A percentile compares a stretch with the other conserved stretches of the same genome.
These are phyloP conservation scores for Xerocomus nothofagi DNA, from an alignment of 1,284 basidiomycete species.

Conservation along the genomic window DNA sequence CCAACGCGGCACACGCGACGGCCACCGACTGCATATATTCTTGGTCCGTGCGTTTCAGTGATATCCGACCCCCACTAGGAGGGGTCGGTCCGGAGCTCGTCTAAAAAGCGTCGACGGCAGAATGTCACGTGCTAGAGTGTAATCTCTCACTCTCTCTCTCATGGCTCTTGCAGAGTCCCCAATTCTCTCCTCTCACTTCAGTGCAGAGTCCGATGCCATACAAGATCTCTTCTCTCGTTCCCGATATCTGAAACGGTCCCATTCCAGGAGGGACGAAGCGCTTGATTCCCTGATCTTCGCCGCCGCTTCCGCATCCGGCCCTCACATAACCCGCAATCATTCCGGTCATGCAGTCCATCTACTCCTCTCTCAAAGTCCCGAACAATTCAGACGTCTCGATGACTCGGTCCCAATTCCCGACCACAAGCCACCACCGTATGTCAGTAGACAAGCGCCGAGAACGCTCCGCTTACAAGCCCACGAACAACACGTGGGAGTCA, in stretches of 20 bases:
- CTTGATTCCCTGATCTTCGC: slow-evolving; percentile 75
- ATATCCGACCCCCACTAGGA: no score
- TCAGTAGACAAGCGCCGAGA: slow-evolving; percentile 71
- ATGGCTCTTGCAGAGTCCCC: slow-evolving; percentile 37
- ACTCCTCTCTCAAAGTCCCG: slow-evolving; percentile 61
- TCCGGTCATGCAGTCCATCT: slow-evolving; percentile 43
- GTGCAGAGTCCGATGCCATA: slow-evolving; percentile 39
- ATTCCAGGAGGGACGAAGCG: slow-evolving; percentile 57
- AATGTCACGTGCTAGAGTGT: slow-evolving; percentile 14
- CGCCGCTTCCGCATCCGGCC: slow-evolving; percentile 66
- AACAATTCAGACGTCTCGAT: slow-evolving; percentile 43
- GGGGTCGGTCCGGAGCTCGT: no score
- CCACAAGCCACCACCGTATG: slow-evolving; percentile 53
- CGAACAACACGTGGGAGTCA: slow-evolving; percentile 8
- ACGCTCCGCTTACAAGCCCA: slow-evolving; percentile 48
- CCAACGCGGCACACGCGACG: neutral
- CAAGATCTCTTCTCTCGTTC: slow-evolving; percentile 45
- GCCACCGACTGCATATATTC: no score
- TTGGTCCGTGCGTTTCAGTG: no score
- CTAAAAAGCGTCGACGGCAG: no score
- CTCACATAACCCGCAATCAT: slow-evolving; percentile 75
- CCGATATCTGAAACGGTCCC: slow-evolving; percentile 40
- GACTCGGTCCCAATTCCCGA: slow-evolving; percentile 36
- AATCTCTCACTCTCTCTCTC: slow-evolving; percentile 1
- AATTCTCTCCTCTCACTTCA: slow-evolving; percentile 24